Evolutionary conservation across 2,329 filamentous ascomycete species (phyloP).

Genomic region (Sclerotinia minor): DNA sequence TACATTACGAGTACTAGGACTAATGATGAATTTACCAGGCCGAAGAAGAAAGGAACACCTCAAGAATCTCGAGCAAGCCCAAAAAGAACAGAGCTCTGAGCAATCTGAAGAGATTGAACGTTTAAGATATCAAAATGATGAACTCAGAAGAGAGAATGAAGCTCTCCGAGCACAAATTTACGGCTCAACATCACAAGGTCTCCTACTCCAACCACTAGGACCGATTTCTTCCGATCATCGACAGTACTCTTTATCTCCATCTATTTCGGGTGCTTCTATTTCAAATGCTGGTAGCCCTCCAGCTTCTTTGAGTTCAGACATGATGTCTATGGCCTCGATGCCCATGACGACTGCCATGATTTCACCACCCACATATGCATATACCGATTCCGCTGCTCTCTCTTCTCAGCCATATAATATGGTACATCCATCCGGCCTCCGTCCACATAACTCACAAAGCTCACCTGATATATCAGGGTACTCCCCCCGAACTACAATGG

Average conservation of each 20-base stretch:
- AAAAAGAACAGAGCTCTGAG: slow-evolving; percentile 44
- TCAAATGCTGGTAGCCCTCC: slow-evolving; percentile 40
- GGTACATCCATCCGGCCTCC: slow-evolving; percentile 42
- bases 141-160: slow-evolving; percentile 46
- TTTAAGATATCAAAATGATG: slow-evolving; percentile 45
- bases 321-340: slow-evolving; percentile 41
- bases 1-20: slow-evolving; percentile 15
- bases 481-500: slow-evolving; percentile 40
- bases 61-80: slow-evolving; percentile 47
- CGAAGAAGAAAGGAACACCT: slow-evolving; percentile 48
- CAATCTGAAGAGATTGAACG: slow-evolving; percentile 47
- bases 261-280: slow-evolving; percentile 40
- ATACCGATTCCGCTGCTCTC: slow-evolving; percentile 38
- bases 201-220: slow-evolving; percentile 34
- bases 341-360: slow-evolving; percentile 41
- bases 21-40: slow-evolving; percentile 39
- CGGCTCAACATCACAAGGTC: slow-evolving; percentile 39
- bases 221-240: slow-evolving; percentile 34
- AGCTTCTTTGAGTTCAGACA: slow-evolving; percentile 37
- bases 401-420: slow-evolving; percentile 42
- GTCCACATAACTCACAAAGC: slow-evolving; percentile 43
- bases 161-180: slow-evolving; percentile 43
- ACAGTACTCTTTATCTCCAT: slow-evolving; percentile 41
- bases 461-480: slow-evolving; percentile 44
- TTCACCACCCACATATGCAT: slow-evolving; percentile 38